These are phyloP conservation scores for Batrachochytrium dendrobatidis DNA, from an alignment of 371 early-diverging fungal genomes.

Conservation along the genomic window DNA sequence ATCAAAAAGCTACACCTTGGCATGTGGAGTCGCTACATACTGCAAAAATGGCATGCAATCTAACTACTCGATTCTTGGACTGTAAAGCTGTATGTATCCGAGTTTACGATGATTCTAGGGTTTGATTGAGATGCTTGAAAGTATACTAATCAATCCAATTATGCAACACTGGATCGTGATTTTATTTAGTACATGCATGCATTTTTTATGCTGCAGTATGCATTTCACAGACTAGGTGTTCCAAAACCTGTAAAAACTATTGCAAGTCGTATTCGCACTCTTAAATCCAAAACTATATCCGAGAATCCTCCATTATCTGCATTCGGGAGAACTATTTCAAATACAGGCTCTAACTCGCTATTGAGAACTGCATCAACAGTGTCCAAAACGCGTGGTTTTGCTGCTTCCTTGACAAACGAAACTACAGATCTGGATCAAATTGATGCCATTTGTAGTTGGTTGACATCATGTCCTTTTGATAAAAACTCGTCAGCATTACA, in stretches of 20 bases:
- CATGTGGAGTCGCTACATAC: not conserved
- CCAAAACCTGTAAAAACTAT: no score
- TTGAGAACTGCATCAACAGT: no score
- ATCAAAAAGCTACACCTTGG: not conserved
- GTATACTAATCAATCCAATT: not conserved
- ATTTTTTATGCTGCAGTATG: not conserved
- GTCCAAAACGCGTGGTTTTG: no score
- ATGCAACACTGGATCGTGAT: not conserved
- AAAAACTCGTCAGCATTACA: not conserved
- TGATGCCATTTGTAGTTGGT: no score
- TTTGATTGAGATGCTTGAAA: not conserved
- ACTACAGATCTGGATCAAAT: no score
- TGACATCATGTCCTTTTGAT: not conserved
- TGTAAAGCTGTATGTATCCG: not conserved
- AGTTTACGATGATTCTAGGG: not conserved
- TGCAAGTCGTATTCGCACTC: no score
- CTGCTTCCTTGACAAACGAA: no score
- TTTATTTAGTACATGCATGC: not conserved
- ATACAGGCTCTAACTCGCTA: no score
- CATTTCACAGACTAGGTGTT: slow-evolving; percentile 2
- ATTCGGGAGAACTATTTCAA: no score
- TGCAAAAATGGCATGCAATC: slow-evolving; percentile 4
- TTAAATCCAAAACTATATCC: no score
- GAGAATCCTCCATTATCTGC: no score
- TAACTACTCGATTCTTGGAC: not conserved